Percentiles rank a stretch among this genome's conserved stretches.
Evolutionary conservation across 2,329 filamentous ascomycete species (phyloP).

Genomic region (Elsinoe batatas): DNA sequence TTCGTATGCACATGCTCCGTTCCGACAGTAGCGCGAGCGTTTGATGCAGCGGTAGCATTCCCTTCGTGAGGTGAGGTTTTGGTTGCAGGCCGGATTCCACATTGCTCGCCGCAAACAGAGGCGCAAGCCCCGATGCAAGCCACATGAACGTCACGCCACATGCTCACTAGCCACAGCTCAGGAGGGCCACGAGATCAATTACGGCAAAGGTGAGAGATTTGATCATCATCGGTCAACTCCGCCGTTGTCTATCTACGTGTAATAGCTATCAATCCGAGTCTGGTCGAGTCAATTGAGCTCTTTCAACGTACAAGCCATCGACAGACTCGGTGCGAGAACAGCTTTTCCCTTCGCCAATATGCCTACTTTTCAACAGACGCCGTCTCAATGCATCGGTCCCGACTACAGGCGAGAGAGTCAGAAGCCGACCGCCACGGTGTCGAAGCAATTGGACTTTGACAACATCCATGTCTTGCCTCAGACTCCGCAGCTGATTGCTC

Average conservation of each 20-base stretch:
- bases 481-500: constrained; percentile 91
- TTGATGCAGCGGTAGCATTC: too few species aligned
- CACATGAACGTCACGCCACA: neutral
- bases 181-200: constrained; percentile 4
- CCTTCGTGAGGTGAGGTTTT: neutral
- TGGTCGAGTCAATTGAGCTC: neutral
- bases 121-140: neutral
- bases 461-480: constrained; percentile 87
- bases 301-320: neutral
- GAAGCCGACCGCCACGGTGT: constrained; percentile 78
- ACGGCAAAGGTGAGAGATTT: constrained; percentile 5
- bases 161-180: constrained; percentile 1
- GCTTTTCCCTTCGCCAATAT: neutral
- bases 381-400: constrained; percentile 61
- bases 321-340: neutral
- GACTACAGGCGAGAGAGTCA: constrained; percentile 65
- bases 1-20: too few species aligned
- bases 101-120: neutral
- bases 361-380: constrained; percentile 17
- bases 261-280: neutral
- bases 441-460: constrained; percentile 66
- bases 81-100: neutral
- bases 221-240: constrained; percentile 5
- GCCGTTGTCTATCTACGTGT: neutral
- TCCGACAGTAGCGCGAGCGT: too few species aligned